These are phyloP conservation scores for Sugiyamaella smithiae DNA, from an alignment of 805 yeast species.

Conservation along the genomic window DNA sequence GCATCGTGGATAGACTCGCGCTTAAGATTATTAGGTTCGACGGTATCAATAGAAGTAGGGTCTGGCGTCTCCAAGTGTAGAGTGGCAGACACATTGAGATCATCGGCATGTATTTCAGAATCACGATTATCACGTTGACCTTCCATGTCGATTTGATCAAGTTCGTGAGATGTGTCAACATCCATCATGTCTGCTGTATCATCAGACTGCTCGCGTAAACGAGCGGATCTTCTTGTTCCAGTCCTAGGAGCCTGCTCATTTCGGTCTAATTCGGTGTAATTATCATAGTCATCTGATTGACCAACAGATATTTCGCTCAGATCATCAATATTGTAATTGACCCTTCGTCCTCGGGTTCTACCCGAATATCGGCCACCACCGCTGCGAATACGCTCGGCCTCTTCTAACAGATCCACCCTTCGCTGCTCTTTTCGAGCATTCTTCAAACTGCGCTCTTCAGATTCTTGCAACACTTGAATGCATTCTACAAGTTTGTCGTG, in stretches of 20 bases:
- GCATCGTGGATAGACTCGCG: too few relatives aligned
- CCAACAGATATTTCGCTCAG: conserved; percentile 12
- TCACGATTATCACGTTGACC: too few relatives aligned
- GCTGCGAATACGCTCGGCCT: conserved; percentile 21
- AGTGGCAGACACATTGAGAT: too few relatives aligned
- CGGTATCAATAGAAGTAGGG: too few relatives aligned
- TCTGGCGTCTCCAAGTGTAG: too few relatives aligned
- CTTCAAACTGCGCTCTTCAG: conserved; percentile 11
- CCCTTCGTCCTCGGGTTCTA: conserved; percentile 32
- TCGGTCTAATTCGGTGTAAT: conserved; percentile 2
- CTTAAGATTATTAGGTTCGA: too few relatives aligned
- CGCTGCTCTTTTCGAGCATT: conserved; percentile 11
- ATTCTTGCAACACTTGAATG: conserved; percentile 18
- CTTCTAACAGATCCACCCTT: conserved; percentile 21
- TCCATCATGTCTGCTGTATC: too few relatives aligned
- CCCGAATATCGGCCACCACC: conserved; percentile 33
- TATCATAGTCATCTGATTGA: conserved; percentile 13
- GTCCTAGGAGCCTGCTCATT: not conserved
- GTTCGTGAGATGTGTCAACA: too few relatives aligned
- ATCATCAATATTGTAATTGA: conserved; percentile 29
- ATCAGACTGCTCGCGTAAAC: conserved; percentile 11
- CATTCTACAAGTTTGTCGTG: conserved; percentile 4
- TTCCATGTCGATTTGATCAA: too few relatives aligned
- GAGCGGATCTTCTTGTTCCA: conserved; percentile 16
- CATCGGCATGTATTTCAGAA: too few relatives aligned